phyloP scores from a whole-genome alignment of 1,284 basidiomycete genomes.

The Leccinum subspadiceum region DNA sequence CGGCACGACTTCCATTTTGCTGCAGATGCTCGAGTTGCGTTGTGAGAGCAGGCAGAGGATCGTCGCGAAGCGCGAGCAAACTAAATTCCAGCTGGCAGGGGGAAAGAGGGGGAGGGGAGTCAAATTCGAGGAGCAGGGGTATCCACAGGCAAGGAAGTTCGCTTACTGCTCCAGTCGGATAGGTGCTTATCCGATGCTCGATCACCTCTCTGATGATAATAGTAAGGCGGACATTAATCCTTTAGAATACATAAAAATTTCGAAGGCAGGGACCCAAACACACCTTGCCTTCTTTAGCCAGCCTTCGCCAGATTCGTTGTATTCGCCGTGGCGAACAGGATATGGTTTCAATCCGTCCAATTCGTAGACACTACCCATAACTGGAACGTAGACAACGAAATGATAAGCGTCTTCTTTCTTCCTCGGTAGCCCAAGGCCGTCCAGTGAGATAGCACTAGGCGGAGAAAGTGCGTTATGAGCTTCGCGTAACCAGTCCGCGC shows the following conservation, averaged over 20 bases:
- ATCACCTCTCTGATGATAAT: conserved; percentile 65
- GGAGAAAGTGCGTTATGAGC: conserved; percentile 90
- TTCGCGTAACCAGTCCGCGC: conserved; percentile 80
- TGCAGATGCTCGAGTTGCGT: conserved; percentile 51
- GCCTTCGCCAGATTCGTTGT: conserved; percentile 64
- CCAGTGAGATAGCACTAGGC: conserved; percentile 78
- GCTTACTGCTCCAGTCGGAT: conserved; percentile 79
- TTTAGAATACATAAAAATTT: neutral
- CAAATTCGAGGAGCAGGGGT: conserved; percentile 5
- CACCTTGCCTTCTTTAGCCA: conserved; percentile 82
- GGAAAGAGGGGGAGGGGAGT: conserved; percentile 4
- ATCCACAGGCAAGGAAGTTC: conserved; percentile 5
- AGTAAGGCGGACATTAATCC: conserved; percentile 12
- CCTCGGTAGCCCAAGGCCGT: conserved; percentile 69
- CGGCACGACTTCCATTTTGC: conserved; percentile 43
- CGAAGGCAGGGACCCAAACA: neutral
- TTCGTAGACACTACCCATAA: conserved; percentile 82
- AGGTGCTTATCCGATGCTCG: conserved; percentile 81
- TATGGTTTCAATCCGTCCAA: conserved; percentile 82
- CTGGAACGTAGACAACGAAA: conserved; percentile 87
- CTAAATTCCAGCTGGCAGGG: conserved; percentile 80
- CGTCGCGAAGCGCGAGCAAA: conserved; percentile 80
- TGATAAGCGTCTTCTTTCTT: conserved; percentile 89
- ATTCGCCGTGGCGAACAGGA: conserved; percentile 78
- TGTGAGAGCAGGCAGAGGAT: conserved; percentile 69